Conservation (phyloP, 208 protist species). For the Vickermania ingenoplastis region DNA sequence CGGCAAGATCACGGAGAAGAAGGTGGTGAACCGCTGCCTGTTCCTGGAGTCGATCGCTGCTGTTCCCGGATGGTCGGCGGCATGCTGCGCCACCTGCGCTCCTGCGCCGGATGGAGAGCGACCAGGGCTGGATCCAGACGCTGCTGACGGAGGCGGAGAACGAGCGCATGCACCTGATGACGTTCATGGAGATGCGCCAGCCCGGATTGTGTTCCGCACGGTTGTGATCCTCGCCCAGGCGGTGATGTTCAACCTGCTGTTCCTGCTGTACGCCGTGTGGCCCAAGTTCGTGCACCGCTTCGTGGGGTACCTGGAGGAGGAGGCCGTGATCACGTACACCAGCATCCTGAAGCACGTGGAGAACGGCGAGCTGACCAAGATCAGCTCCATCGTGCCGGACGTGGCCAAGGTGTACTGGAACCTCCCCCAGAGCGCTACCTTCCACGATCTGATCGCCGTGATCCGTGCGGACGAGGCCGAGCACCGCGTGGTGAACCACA, state of each 20-base stretch:
- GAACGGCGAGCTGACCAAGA: conserved; percentile 14
- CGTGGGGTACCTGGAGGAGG: no score
- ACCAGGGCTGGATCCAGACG: conserved; percentile 89
- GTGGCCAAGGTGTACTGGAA: conserved; percentile 79
- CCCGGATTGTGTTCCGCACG: conserved; percentile 26
- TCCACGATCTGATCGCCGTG: conserved; percentile 58
- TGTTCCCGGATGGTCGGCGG: conserved; percentile 66
- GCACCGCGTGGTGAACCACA: conserved; percentile 84
- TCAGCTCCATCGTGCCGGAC: conserved; percentile 33
- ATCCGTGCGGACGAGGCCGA: conserved; percentile 76
- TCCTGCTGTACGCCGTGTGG: no score
- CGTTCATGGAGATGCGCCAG: conserved; percentile 45
- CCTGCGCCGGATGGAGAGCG: conserved; percentile 54
- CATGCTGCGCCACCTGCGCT: conserved; percentile 59
- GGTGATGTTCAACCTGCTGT: conserved; percentile 43
- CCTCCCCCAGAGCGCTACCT: conserved; percentile 32
- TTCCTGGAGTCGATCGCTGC: conserved; percentile 74
- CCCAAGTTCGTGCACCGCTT: no score
- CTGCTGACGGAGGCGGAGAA: conserved; percentile 91
- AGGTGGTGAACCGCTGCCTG: conserved; percentile 33
- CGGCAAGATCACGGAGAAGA: conserved; percentile 13
- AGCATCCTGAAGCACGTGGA: conserved; percentile 17
- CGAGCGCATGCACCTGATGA: conserved; percentile 91
- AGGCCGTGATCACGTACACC: conserved; percentile 26
- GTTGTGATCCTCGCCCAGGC: conserved; percentile 42